These are phyloP conservation scores for Brassica cretica DNA, from an alignment of 345 rosid species.

Conservation along the genomic window DNA sequence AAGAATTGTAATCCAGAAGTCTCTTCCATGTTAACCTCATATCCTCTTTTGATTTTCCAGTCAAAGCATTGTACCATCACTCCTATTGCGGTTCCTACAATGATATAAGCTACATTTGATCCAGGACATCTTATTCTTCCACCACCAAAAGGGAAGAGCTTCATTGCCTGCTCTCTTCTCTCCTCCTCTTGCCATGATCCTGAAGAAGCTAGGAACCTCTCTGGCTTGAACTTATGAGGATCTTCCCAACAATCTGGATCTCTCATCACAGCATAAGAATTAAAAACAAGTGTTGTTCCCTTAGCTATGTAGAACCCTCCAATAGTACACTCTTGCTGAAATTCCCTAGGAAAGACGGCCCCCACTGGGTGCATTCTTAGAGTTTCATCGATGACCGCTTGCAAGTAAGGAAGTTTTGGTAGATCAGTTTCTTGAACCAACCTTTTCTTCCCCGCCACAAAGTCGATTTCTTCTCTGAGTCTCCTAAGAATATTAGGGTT, in stretches of 20 bases:
- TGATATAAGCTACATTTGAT: not conserved
- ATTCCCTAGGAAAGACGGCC: not conserved
- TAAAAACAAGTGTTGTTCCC: not conserved
- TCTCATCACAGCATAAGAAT: not conserved
- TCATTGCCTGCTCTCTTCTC: not conserved
- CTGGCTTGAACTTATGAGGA: not conserved
- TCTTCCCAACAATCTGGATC: not conserved
- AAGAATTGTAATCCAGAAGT: not conserved
- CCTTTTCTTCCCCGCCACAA: not conserved
- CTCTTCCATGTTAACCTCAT: slow-evolving; percentile 5
- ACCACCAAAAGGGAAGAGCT: not conserved
- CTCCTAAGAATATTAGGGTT: not conserved
- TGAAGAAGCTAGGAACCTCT: not conserved
- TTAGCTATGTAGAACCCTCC: not conserved
- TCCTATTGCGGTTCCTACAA: not conserved
- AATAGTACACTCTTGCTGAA: not conserved
- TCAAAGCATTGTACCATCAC: not conserved
- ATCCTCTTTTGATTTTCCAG: not conserved
- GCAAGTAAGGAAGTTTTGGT: not conserved
- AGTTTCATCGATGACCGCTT: not conserved
- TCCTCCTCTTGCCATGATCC: not conserved
- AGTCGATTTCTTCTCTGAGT: not conserved
- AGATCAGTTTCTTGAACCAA: not conserved
- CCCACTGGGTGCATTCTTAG: not conserved
- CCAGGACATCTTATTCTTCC: not conserved